These are phyloP conservation scores for Thymus mandschuricus DNA, from an alignment of 257 asterid species.

Conservation along the genomic window DNA sequence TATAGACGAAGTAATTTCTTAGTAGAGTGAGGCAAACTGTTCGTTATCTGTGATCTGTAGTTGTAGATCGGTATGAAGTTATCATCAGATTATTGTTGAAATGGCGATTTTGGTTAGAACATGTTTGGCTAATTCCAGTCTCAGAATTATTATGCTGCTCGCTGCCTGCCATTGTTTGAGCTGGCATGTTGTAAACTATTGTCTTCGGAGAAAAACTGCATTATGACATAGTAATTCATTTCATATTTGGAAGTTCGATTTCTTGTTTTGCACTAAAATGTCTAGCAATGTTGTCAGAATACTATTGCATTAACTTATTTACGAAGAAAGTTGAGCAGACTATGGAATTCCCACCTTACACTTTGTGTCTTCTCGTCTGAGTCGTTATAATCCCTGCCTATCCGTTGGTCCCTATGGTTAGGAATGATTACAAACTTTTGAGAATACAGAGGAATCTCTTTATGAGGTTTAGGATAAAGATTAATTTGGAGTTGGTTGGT, in stretches of 20 bases:
- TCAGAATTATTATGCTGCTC: too few relatives aligned
- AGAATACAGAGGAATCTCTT: background rate
- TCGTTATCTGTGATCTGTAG: background rate
- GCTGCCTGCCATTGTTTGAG: too few relatives aligned
- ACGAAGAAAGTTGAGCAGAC: background rate
- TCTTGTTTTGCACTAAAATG: background rate
- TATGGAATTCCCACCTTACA: background rate
- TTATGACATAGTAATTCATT: too few relatives aligned
- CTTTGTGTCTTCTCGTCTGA: background rate
- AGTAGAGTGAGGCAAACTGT: slow-evolving; percentile 17
- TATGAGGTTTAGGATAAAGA: background rate
- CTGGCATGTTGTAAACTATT: too few relatives aligned
- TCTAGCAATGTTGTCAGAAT: slow-evolving; percentile 9
- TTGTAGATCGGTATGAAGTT: background rate
- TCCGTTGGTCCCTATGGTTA: background rate
- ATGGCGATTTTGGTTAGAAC: slow-evolving; percentile 8
- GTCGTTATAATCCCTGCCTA: background rate
- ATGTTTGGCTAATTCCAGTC: background rate
- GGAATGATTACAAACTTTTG: background rate
- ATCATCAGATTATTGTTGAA: slow-evolving; percentile 5
- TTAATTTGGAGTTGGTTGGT: background rate
- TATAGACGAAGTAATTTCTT: background rate
- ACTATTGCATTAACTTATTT: background rate
- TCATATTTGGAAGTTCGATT: too few relatives aligned
- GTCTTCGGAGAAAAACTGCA: too few relatives aligned